A percentile compares a stretch with the other conserved stretches of the same genome.
These are phyloP conservation scores for Dothideomycetes sp. DNA, from an alignment of 2,329 filamentous ascomycete species.

Conservation along the genomic window DNA sequence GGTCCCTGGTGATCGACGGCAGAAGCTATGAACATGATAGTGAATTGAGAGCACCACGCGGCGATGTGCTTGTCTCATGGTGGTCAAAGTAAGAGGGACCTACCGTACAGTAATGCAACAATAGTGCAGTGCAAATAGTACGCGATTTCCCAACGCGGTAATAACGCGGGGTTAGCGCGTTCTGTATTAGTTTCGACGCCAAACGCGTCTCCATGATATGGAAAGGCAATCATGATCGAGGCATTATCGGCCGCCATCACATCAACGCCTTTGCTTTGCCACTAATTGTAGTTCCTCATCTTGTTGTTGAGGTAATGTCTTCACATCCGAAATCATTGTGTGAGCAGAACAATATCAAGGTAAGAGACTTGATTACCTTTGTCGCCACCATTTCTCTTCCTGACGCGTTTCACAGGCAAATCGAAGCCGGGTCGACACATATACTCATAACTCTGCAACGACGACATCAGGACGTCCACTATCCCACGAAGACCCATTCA, in stretches of 20 bases:
- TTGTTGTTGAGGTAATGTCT: slow-evolving; percentile 26
- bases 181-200: not conserved
- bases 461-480: slow-evolving; percentile 5
- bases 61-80: no score
- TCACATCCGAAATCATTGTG: slow-evolving; percentile 41
- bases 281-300: no score
- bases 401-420: slow-evolving; percentile 8
- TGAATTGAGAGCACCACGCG: no score
- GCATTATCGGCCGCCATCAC: no score
- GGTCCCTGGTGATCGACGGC: no score
- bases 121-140: no score
- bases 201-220: not conserved
- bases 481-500: slow-evolving; percentile 12
- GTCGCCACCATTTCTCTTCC: not conserved
- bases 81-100: no score
- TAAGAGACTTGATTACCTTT: slow-evolving; percentile 12
- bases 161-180: not conserved
- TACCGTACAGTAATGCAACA: no score
- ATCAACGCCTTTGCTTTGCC: no score
- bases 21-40: no score
- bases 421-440: slow-evolving; percentile 11
- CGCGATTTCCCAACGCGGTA: not conserved
- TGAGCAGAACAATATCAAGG: slow-evolving; percentile 35
- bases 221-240: no score
- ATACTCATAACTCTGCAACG: slow-evolving; percentile 14